Evolutionary conservation across 352 stramenopile species (phyloP).

Genomic region (Blastocystis sp.): DNA sequence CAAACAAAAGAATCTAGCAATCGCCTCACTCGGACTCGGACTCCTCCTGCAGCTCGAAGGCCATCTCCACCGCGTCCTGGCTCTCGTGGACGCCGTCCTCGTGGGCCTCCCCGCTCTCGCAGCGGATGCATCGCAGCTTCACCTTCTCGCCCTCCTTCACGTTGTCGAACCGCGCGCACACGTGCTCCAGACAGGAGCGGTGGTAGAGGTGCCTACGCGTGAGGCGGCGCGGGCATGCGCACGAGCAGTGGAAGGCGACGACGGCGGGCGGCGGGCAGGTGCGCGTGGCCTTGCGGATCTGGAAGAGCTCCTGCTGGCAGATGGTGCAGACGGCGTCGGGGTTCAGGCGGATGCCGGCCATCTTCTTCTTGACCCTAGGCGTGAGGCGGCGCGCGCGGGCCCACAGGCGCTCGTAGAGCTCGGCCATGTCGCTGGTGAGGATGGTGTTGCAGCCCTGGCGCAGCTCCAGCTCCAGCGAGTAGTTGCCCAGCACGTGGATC

Average conservation of each 20-base stretch:
- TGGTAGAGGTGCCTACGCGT: slow-evolving; percentile 37
- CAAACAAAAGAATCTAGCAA: slow-evolving; percentile 26
- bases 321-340: slow-evolving; percentile 48
- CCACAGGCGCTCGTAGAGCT: slow-evolving; percentile 60
- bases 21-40: slow-evolving; percentile 6
- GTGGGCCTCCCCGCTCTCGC: slow-evolving; percentile 43
- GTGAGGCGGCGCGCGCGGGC: not conserved
- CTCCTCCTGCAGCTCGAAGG: slow-evolving; percentile 37
- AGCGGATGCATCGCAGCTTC: slow-evolving; percentile 60
- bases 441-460: slow-evolving; percentile 68
- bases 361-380: slow-evolving; percentile 52
- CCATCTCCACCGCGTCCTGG: not conserved
- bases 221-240: not conserved
- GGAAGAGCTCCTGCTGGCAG: slow-evolving; percentile 62
- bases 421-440: slow-evolving; percentile 47
- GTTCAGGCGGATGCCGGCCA: slow-evolving; percentile 47
- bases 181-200: slow-evolving; percentile 36
- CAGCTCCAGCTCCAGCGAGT: slow-evolving; percentile 64
- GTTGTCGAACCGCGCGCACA: slow-evolving; percentile 38
- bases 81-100: not conserved
- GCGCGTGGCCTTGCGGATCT: slow-evolving; percentile 55
- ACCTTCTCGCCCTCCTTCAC: slow-evolving; percentile 37
- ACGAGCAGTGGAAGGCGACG: slow-evolving; percentile 45
- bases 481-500: slow-evolving; percentile 63
- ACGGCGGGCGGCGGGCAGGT: slow-evolving; percentile 48